Evolutionary conservation across 257 asterid species (phyloP), one percentile per base, ranked within the genome.

Genomic region (Lavandula angustifolia): DNA sequence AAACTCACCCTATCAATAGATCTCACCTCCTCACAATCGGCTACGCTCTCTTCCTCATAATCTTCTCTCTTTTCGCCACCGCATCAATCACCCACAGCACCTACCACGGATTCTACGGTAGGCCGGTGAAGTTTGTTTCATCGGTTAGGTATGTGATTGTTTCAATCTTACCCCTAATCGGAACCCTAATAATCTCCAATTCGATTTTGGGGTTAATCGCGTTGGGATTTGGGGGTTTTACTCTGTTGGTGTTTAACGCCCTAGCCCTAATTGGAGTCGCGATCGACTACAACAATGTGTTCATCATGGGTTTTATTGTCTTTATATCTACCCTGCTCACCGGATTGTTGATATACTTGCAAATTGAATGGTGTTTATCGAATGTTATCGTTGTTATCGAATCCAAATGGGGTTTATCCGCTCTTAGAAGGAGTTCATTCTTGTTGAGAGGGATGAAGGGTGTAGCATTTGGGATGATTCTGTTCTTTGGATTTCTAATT

Each of bases 41-140:
- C 4, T 83, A 82, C 67, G 55, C 62, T 1, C 47, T 87, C 18
- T 78, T 84, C 9, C 70, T 73, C 27, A n/a, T 76, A 32, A 38
- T 82, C 6, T 44, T 81, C 4, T 69, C 82, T 37, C 74, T 90
- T 14, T 84, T 73, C 50, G 92, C 87, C 46, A 67, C 84, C 17
- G 87, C 92, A 2, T 80, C 97, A 0, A 81, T 92, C 82, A 82
- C 86, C 69, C 78, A 87, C 84, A 92, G 96, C 81, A 90, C 97
- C 61, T 82, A 79, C 78, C 96, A 90, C 51, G 96, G 97, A 2
- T 92, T 92, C 76, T 89, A 87, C 53, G 96, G 96, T 37, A 76
- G 97, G 69, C 97, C 99, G 3, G 95, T 92, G 29, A 90, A 80
- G 67, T 73, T 90, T 18, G 10, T 80, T 1, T 74, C 94, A 42